Evolutionary conservation across 257 asterid genomes (phyloP).

Genomic region (Fraxinus quadrangulata): DNA sequence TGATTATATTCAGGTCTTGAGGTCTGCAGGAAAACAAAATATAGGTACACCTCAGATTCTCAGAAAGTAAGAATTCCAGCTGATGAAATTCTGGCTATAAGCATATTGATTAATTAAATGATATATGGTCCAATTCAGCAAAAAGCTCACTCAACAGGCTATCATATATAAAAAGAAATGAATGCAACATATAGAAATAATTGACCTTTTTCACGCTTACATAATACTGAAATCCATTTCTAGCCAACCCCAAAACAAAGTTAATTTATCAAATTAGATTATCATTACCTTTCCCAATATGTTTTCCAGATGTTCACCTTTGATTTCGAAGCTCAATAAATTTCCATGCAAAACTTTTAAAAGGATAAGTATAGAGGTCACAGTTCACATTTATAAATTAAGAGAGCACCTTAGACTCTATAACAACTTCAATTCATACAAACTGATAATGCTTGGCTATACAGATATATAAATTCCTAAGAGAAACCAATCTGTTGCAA

Average conservation of each 20-base stretch:
- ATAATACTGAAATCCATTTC: neutral
- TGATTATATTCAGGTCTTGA: conserved; percentile 95
- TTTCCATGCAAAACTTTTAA: neutral
- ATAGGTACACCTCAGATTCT: neutral
- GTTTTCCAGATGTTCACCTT: neutral
- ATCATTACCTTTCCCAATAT: neutral
- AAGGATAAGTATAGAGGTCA: neutral
- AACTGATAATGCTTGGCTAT: neutral
- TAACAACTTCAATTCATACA: neutral
- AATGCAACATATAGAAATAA: neutral
- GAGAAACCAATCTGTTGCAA: neutral
- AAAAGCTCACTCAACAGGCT: neutral
- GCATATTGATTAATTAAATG: neutral
- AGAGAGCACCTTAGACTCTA: neutral
- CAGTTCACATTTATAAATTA: neutral
- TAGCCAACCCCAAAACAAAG: neutral
- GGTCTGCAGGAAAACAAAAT: conserved; percentile 46
- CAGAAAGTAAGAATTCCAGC: neutral
- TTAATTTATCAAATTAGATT: neutral
- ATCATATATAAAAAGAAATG: neutral
- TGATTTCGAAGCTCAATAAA: neutral
- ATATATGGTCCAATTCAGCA: neutral
- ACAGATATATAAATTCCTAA: neutral
- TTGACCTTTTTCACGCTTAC: neutral
- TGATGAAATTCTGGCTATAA: neutral